Evolutionary conservation across 805 yeast genomes (phyloP), one percentile per base, ranked within the genome.

Genomic region (Lachancea lanzarotensis): DNA sequence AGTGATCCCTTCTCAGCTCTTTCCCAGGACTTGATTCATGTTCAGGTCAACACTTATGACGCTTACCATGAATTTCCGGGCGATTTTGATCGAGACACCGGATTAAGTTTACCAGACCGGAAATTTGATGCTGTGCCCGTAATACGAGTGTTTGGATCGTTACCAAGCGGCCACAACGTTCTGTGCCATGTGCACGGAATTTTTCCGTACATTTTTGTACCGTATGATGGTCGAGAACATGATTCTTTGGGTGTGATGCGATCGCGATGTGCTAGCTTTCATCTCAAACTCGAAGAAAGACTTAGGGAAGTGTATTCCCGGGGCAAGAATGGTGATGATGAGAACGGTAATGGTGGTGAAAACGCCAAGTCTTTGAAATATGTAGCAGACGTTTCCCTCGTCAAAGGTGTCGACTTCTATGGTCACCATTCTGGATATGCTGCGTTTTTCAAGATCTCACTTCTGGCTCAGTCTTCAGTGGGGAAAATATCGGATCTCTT

Each of bases 331-430:
- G 29, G 16, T 16, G 13, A 13, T 6, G 19, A n/a, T 3, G 30
- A 10, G 10, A 17, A 16, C 4, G 8, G 8, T 6, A 22, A 8
- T 22, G 25, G 25, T 4, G 25, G 8, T 22, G 25, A 22, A 8
- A 22, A 22, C 25, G 25, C 26, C 30, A 36, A 36, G 13, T 13
- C 3, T 19, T 50, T 62, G 38, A 70, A 68, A 31, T 82, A 69
- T 54, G 66, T 84, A 35, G 81, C 88, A 0, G 73, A 76, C 43
- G 73, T 84, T 0, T 70, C 80, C 0, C 48, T 86, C 0, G 84
- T 95, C 43, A 78, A 79, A 50, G 96, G 83, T 0, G 70, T 77
- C 0, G 91, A 95, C 0, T 82, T 90, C 40, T 93, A 93, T 60
- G 98, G 98, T 0, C 91, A 75, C 60, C 79, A 78, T 51, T 71